phyloP scores from a whole-genome alignment of 108 stramenopile genomes.

The Cyclotella kingstonii region DNA sequence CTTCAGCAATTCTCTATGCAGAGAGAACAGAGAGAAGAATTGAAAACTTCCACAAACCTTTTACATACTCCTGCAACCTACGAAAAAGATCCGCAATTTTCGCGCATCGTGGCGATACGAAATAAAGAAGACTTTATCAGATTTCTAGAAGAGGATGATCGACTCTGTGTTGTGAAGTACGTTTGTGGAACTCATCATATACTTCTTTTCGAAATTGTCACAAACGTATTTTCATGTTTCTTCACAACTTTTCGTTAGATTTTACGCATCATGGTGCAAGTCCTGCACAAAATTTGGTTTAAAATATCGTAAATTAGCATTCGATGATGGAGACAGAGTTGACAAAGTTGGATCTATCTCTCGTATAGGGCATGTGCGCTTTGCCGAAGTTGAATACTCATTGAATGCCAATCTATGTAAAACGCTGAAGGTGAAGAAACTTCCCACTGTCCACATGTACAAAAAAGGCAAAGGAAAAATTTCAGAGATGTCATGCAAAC shows the following conservation, averaged over 20 bases:
- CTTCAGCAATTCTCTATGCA: no score
- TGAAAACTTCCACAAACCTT: neutral
- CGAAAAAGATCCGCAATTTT: slow-evolving; percentile 5
- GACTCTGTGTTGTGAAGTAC: slow-evolving; percentile 62
- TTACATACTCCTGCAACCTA: neutral
- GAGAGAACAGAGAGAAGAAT: no score
- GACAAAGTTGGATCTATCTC: slow-evolving; percentile 13
- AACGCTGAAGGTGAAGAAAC: slow-evolving; percentile 55
- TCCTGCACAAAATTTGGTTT: slow-evolving; percentile 60
- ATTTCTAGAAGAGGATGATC: slow-evolving; percentile 55
- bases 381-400: slow-evolving; percentile 65
- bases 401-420: slow-evolving; percentile 49
- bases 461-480: slow-evolving; percentile 27
- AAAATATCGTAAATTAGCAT: slow-evolving; percentile 43
- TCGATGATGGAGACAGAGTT: slow-evolving; percentile 41
- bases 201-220: neutral
- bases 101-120: slow-evolving; percentile 23
- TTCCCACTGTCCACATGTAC: slow-evolving; percentile 64
- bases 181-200: slow-evolving; percentile 7
- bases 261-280: slow-evolving; percentile 71
- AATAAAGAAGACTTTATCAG: slow-evolving; percentile 35
- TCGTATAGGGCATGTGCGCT: slow-evolving; percentile 45
- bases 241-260: slow-evolving; percentile 11
- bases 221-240: neutral
- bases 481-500: slow-evolving; percentile 32